phyloP scores from a whole-genome alignment of 441 rosid species.

The Geranium incanum region DNA sequence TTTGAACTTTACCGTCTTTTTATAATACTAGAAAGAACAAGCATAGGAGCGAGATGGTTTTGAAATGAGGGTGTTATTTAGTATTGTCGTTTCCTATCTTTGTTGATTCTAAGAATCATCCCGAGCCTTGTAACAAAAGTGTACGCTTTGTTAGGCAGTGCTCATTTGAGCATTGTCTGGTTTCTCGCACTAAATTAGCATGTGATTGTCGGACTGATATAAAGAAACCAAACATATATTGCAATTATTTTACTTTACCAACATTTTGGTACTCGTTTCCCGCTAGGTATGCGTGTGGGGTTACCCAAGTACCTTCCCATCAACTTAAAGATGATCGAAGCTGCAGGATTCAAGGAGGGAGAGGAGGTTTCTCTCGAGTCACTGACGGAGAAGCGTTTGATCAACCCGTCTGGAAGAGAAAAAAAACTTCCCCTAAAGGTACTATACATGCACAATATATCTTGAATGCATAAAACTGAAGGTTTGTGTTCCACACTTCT shows the following conservation, averaged over 20 bases:
- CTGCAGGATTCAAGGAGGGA: neutral
- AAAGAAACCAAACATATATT: too few relatives aligned
- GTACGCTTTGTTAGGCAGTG: too few relatives aligned
- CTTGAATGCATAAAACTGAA: neutral
- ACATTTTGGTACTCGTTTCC: constrained; percentile 4
- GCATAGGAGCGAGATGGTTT: neutral
- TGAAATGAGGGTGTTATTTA: neutral
- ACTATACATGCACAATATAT: neutral
- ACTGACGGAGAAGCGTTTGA: constrained; percentile 40
- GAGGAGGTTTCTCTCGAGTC: constrained; percentile 2
- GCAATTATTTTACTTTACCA: neutral
- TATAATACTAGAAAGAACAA: neutral
- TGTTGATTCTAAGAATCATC: neutral
- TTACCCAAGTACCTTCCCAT: constrained; percentile 43
- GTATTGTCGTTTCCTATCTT: neutral
- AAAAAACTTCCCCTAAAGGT: constrained; percentile 88
- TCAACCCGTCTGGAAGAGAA: constrained; percentile 95
- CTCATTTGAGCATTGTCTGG: too few relatives aligned
- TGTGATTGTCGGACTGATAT: too few relatives aligned
- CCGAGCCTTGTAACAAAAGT: too few relatives aligned
- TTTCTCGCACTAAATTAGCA: too few relatives aligned
- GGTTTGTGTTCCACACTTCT: too few relatives aligned
- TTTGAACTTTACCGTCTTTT: neutral
- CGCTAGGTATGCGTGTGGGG: constrained; percentile 75
- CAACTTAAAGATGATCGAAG: neutral